These are phyloP conservation scores for Lepidopterella palustris DNA, from an alignment of 495 filamentous ascomycete species.

Conservation along the genomic window DNA sequence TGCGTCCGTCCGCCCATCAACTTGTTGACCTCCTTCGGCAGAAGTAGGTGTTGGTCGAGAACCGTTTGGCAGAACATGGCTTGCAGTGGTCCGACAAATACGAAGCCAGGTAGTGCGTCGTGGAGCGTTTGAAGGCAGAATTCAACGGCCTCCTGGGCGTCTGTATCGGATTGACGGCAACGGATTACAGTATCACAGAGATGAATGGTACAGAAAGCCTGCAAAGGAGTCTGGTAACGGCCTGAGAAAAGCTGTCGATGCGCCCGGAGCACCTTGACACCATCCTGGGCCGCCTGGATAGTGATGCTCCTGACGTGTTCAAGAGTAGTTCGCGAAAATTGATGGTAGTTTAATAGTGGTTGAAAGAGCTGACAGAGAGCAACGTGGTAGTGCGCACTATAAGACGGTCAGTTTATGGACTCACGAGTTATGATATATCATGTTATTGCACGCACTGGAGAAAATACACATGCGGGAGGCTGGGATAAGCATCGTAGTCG, in stretches of 20 bases:
- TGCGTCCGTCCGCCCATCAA: conserved; percentile 3
- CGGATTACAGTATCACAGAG: conserved; percentile 32
- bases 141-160: conserved; percentile 20
- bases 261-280: neutral
- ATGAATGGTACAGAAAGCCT: conserved; percentile 36
- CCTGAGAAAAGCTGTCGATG: conserved; percentile 30
- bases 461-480: conserved; percentile 37
- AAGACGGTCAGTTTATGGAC: neutral
- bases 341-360: conserved; percentile 5
- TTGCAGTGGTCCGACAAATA: conserved; percentile 34
- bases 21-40: conserved; percentile 6
- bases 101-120: conserved; percentile 25
- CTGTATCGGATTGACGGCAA: conserved; percentile 15
- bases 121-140: conserved; percentile 32
- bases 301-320: conserved; percentile 5
- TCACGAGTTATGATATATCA: neutral
- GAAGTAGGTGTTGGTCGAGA: neutral
- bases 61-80: conserved; percentile 31
- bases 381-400: conserved; percentile 13
- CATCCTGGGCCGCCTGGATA: conserved; percentile 1
- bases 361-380: conserved; percentile 21
- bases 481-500: conserved; percentile 28
- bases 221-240: conserved; percentile 34
- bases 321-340: neutral
- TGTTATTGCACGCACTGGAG: conserved; percentile 28